A percentile compares a stretch with the other conserved stretches of the same genome.
Conservation (phyloP, 2,329 filamentous ascomycete genomes). For the Mollisiaceae sp. region DNA sequence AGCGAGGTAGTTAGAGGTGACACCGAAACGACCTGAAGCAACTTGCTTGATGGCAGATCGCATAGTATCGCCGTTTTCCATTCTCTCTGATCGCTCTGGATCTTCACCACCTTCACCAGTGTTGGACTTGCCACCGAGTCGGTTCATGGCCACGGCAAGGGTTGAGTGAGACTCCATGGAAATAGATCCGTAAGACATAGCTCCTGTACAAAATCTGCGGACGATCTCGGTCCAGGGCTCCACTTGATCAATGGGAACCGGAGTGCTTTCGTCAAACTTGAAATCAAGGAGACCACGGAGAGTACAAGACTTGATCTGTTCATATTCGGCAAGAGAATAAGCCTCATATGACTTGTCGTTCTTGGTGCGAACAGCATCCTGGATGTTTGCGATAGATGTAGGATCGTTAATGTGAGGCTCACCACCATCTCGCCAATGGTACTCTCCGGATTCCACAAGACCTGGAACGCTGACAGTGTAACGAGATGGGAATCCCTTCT, state of each 20-base stretch:
- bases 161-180: conserved; percentile 99
- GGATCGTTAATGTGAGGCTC: conserved; percentile 96
- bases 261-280: conserved; percentile 84
- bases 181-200: conserved; percentile 98
- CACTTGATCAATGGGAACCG: conserved; percentile 94
- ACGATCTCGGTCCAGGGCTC: conserved; percentile 99
- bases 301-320: conserved; percentile 96
- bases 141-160: conserved; percentile 94
- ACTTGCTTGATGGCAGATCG: conserved; percentile 97
- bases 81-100: conserved; percentile 81
- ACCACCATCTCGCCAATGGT: conserved; percentile 97
- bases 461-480: conserved; percentile 78
- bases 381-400: conserved; percentile 92
- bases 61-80: conserved; percentile 96
- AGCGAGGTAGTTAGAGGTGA: conserved; percentile 91
- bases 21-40: conserved; percentile 93
- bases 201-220: conserved; percentile 92
- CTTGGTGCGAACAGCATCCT: conserved; percentile 94
- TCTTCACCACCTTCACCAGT: conserved; percentile 98
- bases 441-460: conserved; percentile 91
- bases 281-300: conserved; percentile 94
- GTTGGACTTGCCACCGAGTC: conserved; percentile 95
- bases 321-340: conserved; percentile 90
- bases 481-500: conserved; percentile 86
- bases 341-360: conserved; percentile 99